phyloP scores from a whole-genome alignment of 2,329 filamentous ascomycete species.

The Verticillium dahliae region DNA sequence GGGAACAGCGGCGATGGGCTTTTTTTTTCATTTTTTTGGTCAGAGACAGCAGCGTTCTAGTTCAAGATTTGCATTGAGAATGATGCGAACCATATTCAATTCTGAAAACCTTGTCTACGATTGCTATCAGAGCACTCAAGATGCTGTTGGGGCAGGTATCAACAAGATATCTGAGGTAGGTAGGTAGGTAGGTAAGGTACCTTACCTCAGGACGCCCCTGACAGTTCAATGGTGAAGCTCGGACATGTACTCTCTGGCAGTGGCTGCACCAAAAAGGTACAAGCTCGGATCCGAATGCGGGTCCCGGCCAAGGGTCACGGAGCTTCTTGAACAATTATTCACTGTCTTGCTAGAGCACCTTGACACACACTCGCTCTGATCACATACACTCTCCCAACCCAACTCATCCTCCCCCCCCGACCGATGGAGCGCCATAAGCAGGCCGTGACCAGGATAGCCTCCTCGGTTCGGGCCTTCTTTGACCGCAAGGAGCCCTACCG shows the following conservation, averaged over 20 bases:
- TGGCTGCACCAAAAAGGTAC: not conserved
- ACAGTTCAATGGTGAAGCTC: too few relatives aligned
- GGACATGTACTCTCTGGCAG: not conserved
- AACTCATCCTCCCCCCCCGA: not conserved
- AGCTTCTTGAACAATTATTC: not conserved
- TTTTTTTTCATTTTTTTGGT: too few relatives aligned
- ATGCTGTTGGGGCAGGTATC: too few relatives aligned
- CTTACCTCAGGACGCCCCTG: too few relatives aligned
- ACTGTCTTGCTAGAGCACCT: not conserved
- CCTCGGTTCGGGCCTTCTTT: conserved; percentile 41
- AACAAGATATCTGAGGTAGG: too few relatives aligned
- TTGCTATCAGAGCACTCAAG: too few relatives aligned
- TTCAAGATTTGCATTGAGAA: too few relatives aligned
- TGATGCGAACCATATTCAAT: too few relatives aligned
- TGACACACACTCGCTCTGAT: not conserved
- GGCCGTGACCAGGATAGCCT: conserved; percentile 39
- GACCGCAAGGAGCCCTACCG: conserved; percentile 53
- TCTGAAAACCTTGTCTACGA: too few relatives aligned
- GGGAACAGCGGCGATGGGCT: too few relatives aligned
- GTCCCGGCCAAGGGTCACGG: not conserved
- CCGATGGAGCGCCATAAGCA: conserved; percentile 44
- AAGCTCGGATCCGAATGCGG: not conserved
- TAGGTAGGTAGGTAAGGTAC: too few relatives aligned
- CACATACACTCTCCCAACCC: not conserved
- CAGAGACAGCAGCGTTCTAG: too few relatives aligned